phyloP scores from a whole-genome alignment of 106 monocot species.

The Agapanthus africanus region DNA sequence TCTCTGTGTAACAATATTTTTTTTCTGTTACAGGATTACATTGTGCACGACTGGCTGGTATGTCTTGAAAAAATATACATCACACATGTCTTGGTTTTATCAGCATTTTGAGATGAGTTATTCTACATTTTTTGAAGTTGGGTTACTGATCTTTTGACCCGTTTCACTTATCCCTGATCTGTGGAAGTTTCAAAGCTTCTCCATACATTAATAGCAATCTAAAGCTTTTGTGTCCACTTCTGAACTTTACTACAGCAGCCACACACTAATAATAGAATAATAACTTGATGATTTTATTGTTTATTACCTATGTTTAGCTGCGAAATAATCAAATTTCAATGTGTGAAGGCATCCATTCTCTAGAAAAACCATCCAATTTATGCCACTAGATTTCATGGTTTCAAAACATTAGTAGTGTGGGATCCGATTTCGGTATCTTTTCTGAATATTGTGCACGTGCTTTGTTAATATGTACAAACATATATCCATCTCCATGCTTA shows the following conservation, averaged over 20 bases:
- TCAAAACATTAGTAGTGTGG: too few relatives aligned
- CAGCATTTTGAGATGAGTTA: not conserved
- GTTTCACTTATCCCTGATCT: not conserved
- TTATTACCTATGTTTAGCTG: too few relatives aligned
- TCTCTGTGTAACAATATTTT: slow-evolving; percentile 3
- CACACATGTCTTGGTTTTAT: not conserved
- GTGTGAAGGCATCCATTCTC: too few relatives aligned
- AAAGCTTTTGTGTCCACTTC: not conserved
- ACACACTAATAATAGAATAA: too few relatives aligned
- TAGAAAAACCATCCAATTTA: too few relatives aligned
- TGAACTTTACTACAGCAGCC: not conserved
- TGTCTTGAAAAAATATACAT: slow-evolving; percentile 9
- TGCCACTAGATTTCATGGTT: too few relatives aligned
- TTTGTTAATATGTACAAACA: too few relatives aligned
- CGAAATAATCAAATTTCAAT: too few relatives aligned
- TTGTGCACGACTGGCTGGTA: slow-evolving; percentile 94
- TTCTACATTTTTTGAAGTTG: not conserved
- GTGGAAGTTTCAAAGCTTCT: not conserved
- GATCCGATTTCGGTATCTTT: too few relatives aligned
- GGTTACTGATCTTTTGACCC: not conserved
- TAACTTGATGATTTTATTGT: too few relatives aligned
- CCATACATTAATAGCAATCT: not conserved
- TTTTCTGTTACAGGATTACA: slow-evolving; percentile 58
- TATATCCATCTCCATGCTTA: too few relatives aligned
- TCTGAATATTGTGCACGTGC: too few relatives aligned